Percentiles rank a stretch among this genome's conserved stretches.
phyloP scores from a whole-genome alignment of 1,139 yeast genomes.

The Saccharomyces hybrid region DNA sequence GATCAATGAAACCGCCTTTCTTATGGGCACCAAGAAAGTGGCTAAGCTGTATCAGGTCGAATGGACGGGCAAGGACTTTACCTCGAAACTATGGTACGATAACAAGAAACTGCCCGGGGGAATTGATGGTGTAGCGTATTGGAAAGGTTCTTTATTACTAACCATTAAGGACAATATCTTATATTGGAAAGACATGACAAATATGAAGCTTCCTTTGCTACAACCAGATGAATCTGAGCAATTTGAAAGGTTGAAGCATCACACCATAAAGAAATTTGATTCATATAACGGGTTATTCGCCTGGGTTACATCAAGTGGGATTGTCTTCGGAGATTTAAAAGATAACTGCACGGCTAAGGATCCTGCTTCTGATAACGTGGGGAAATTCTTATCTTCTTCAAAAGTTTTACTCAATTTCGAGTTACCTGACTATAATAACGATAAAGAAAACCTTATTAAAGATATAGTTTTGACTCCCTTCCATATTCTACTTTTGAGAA shows the following conservation, averaged over 20 bases:
- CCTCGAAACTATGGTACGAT: not conserved
- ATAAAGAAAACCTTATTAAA: conserved; percentile 30
- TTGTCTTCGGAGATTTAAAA: conserved; percentile 36
- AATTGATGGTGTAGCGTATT: conserved; percentile 35
- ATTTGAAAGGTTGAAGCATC: conserved; percentile 31
- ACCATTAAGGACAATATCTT: not conserved
- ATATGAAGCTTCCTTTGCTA: not conserved
- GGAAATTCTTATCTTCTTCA: conserved; percentile 26
- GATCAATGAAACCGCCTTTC: conserved; percentile 13
- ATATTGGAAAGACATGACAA: not conserved
- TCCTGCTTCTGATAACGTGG: conserved; percentile 4
- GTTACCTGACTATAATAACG: conserved; percentile 24
- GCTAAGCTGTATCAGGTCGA: conserved; percentile 17
- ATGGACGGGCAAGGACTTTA: not conserved
- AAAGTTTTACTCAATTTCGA: conserved; percentile 38
- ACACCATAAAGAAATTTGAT: conserved; percentile 30
- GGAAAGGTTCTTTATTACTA: conserved; percentile 24
- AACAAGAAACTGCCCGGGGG: not conserved
- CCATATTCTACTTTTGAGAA: conserved; percentile 44
- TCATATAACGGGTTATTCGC: conserved; percentile 34
- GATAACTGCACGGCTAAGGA: conserved; percentile 4
- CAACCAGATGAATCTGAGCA: conserved; percentile 33
- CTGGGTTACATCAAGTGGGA: conserved; percentile 43
- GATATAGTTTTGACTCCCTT: conserved; percentile 44
- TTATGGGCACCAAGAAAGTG: conserved; percentile 26